Conservation (phyloP, 257 asterid genomes). For the Primulina eburnea region DNA sequence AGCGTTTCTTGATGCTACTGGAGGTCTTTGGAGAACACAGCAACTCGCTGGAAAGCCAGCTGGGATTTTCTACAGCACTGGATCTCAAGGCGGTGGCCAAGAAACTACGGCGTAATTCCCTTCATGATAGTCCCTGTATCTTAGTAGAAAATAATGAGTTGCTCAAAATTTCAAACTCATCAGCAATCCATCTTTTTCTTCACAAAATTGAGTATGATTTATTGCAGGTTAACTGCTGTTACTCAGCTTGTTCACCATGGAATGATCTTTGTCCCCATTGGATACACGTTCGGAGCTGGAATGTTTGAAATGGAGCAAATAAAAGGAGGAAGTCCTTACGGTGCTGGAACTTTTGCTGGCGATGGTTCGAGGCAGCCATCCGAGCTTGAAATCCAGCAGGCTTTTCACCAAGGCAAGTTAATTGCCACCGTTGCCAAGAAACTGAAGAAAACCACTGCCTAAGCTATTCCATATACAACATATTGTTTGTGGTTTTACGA, state of each 20-base stretch:
- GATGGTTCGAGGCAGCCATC: constrained; percentile 62
- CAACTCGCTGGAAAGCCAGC: constrained; percentile 88
- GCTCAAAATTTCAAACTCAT: background rate
- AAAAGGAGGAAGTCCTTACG: constrained; percentile 92
- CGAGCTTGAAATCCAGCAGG: constrained; percentile 54
- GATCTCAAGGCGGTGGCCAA: constrained; percentile 87
- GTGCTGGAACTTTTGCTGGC: constrained; percentile 80
- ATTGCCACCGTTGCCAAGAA: constrained; percentile 54
- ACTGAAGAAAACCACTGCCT: constrained; percentile 42
- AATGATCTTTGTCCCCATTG: constrained; percentile 70
- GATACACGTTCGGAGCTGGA: constrained; percentile 75
- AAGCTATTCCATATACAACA: constrained; percentile 24
- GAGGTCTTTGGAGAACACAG: constrained; percentile 82
- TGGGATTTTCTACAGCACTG: constrained; percentile 84
- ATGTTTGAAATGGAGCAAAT: constrained; percentile 77
- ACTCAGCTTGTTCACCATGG: constrained; percentile 82
- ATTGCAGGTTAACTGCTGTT: constrained; percentile 65
- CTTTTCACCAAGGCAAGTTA: constrained; percentile 60
- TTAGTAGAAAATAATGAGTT: background rate
- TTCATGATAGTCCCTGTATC: background rate
- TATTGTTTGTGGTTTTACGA: constrained; percentile 21
- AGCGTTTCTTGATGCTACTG: constrained; percentile 82
- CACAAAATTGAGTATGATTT: constrained; percentile 1
- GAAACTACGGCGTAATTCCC: constrained; percentile 69
- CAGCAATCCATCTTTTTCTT: background rate